A percentile compares a stretch with the other conserved stretches of the same genome.
Conservation (phyloP, 495 filamentous ascomycete species). For the Podospora bellae-mahoneyi region DNA sequence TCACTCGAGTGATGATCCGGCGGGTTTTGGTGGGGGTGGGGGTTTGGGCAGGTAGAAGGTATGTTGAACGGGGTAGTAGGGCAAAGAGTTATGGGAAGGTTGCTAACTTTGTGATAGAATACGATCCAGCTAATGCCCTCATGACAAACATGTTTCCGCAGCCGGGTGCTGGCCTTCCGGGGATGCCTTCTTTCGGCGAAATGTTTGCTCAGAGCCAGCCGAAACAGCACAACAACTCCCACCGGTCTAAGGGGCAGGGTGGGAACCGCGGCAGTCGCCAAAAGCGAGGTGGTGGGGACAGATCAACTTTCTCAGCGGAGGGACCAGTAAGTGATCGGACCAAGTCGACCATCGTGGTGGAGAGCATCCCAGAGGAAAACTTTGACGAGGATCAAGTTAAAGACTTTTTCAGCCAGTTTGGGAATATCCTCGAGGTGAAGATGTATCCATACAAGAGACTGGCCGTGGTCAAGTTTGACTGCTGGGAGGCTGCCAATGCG, state of each 20-base stretch:
- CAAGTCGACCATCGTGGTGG: slow-evolving; percentile 80
- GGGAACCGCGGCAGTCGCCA: slow-evolving; percentile 22
- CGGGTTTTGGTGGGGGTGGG: not conserved
- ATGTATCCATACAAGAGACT: slow-evolving; percentile 75
- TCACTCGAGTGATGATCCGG: slow-evolving; percentile 53
- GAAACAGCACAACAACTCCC: slow-evolving; percentile 9
- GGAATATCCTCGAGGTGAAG: slow-evolving; percentile 65
- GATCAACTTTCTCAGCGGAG: slow-evolving; percentile 64
- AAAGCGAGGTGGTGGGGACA: slow-evolving; percentile 36
- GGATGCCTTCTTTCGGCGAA: not conserved
- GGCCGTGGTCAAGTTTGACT: slow-evolving; percentile 76
- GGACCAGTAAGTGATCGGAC: slow-evolving; percentile 72
- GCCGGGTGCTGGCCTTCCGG: slow-evolving; percentile 1
- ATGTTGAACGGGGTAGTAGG: slow-evolving; percentile 30
- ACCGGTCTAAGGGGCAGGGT: slow-evolving; percentile 13
- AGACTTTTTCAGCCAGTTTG: slow-evolving; percentile 82
- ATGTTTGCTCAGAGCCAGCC: slow-evolving; percentile 1
- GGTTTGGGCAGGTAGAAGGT: slow-evolving; percentile 34
- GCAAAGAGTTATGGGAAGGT: slow-evolving; percentile 16
- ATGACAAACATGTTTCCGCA: slow-evolving; percentile 24
- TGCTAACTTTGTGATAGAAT: slow-evolving; percentile 52
- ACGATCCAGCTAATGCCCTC: slow-evolving; percentile 70
- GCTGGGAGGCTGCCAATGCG: slow-evolving; percentile 67
- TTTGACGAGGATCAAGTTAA: slow-evolving; percentile 71
- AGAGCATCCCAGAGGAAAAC: slow-evolving; percentile 87